Conservation (phyloP, 2,329 filamentous ascomycete species). For the Cadophora sp. region DNA sequence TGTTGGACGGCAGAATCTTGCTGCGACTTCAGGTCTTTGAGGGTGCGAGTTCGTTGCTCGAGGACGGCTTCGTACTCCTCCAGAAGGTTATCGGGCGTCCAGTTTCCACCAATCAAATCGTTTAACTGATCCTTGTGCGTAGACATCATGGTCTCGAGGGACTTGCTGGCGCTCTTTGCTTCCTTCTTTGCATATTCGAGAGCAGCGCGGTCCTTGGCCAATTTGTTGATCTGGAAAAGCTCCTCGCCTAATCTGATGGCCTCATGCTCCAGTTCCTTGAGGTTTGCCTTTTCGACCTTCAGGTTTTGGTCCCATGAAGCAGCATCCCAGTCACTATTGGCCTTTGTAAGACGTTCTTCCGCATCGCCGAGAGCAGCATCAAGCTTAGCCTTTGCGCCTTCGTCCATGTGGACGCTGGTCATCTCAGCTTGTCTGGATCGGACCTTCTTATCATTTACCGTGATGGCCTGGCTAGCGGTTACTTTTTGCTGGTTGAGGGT, state of each 20-base stretch:
- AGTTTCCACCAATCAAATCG: constrained; percentile 67
- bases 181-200: constrained; percentile 86
- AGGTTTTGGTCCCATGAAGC: constrained; percentile 76
- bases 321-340: constrained; percentile 66
- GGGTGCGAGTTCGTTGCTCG: constrained; percentile 60
- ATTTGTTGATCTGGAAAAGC: constrained; percentile 80
- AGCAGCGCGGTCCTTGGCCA: constrained; percentile 82
- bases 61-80: constrained; percentile 70
- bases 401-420: constrained; percentile 80
- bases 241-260: constrained; percentile 78
- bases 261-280: constrained; percentile 74
- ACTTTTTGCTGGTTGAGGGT: constrained; percentile 77
- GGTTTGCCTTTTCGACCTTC: constrained; percentile 66
- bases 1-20: constrained; percentile 76
- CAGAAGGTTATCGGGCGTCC: constrained; percentile 75
- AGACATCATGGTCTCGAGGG: constrained; percentile 76
- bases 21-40: constrained; percentile 70
- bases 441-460: constrained; percentile 74
- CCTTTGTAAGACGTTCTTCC: constrained; percentile 64
- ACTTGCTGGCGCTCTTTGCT: constrained; percentile 73
- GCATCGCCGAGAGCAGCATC: constrained; percentile 77
- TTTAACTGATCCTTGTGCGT: constrained; percentile 78
- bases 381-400: constrained; percentile 80
- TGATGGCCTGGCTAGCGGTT: constrained; percentile 74
- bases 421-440: constrained; percentile 70